phyloP scores from a whole-genome alignment of 2,329 filamentous ascomycete species.

The Pezicula neosporulosa region DNA sequence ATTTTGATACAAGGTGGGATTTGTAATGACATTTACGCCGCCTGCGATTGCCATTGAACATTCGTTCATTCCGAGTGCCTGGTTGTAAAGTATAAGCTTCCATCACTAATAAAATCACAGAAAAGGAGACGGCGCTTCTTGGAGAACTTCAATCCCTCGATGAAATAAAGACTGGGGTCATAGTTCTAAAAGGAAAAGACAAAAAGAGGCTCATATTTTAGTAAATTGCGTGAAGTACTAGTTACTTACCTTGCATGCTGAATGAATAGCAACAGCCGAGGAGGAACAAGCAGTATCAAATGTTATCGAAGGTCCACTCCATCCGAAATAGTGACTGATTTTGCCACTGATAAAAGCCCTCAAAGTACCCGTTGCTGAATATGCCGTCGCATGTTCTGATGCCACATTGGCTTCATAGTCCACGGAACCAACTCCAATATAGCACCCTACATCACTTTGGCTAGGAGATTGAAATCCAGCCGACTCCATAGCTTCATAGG shows the following conservation, averaged over 20 bases:
- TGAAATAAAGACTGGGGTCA: no score
- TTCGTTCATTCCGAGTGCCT: constrained; percentile 16
- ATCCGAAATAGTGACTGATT: constrained; percentile 31
- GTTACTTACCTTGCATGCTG: constrained; percentile 25
- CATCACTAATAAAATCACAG: no score
- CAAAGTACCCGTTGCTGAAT: constrained; percentile 1
- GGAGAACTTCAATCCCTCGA: no score
- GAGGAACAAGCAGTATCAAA: constrained; percentile 32
- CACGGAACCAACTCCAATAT: constrained; percentile 1
- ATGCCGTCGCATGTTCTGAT: constrained; percentile 5
- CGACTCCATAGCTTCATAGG: constrained; percentile 20
- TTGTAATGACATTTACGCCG: constrained; percentile 22
- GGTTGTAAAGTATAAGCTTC: no score
- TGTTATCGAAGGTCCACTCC: constrained; percentile 29
- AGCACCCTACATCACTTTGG: neutral
- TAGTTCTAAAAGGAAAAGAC: no score
- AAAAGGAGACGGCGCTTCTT: no score
- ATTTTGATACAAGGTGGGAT: constrained; percentile 5
- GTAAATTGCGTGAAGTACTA: no score
- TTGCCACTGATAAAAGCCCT: constrained; percentile 15
- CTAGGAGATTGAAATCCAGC: constrained; percentile 8
- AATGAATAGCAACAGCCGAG: constrained; percentile 33
- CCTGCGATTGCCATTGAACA: constrained; percentile 18
- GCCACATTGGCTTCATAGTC: constrained; percentile 1
- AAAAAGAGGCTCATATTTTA: no score